phyloP scores from a whole-genome alignment of 768 basidiomycete species.

The Phanerochaete carnosa region DNA sequence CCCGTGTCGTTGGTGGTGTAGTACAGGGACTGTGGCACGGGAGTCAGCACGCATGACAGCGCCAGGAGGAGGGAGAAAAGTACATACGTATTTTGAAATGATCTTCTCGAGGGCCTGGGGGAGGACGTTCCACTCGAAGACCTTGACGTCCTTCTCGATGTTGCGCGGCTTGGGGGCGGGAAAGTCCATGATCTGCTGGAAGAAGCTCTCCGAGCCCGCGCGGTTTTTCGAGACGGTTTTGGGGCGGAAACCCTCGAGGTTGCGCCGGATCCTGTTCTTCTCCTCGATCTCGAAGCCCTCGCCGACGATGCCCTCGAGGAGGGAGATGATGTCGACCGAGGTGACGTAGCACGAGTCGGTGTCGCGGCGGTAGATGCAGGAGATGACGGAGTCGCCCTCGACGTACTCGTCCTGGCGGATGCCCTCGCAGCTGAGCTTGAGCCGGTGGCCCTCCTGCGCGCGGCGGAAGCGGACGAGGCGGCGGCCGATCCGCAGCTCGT shows the following conservation, averaged over 20 bases:
- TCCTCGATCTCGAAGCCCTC: slow-evolving; percentile 86
- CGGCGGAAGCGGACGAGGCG: slow-evolving; percentile 87
- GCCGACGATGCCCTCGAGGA: slow-evolving; percentile 80
- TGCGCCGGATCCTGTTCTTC: slow-evolving; percentile 93
- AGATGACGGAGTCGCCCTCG: slow-evolving; percentile 79
- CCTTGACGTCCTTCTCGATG: slow-evolving; percentile 96
- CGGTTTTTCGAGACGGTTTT: slow-evolving; percentile 89
- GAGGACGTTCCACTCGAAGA: slow-evolving; percentile 75
- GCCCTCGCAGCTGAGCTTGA: slow-evolving; percentile 77
- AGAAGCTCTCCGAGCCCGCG: slow-evolving; percentile 78
- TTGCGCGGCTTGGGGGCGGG: slow-evolving; percentile 91
- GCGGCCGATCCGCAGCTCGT: slow-evolving; percentile 67
- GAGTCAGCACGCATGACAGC: background rate
- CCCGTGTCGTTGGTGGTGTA: background rate
- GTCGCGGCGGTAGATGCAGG: slow-evolving; percentile 89
- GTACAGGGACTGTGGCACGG: slow-evolving; percentile 6
- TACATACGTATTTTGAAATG: slow-evolving; percentile 76
- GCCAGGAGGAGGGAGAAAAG: background rate
- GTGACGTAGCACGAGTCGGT: slow-evolving; percentile 81
- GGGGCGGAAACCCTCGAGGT: slow-evolving; percentile 89
- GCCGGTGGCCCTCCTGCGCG: slow-evolving; percentile 67
- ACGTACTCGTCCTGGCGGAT: slow-evolving; percentile 73
- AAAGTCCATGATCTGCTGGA: slow-evolving; percentile 95
- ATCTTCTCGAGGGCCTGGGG: slow-evolving; percentile 75
- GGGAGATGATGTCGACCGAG: slow-evolving; percentile 92